Conservation (phyloP, 163 green algal genomes). For the Picocystis sp. region DNA sequence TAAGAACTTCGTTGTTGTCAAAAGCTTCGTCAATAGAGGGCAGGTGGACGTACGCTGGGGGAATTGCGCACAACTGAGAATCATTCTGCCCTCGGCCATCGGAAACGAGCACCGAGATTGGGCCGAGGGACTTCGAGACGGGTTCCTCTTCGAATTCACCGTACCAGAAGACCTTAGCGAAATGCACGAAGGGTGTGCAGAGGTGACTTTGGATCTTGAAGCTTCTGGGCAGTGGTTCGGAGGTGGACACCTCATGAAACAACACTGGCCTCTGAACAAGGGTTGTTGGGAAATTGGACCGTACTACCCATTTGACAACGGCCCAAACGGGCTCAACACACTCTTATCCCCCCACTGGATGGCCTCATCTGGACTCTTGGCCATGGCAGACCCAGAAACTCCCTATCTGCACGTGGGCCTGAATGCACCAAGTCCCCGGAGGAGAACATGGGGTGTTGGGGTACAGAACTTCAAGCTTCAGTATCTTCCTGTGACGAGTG, state of each 20-base stretch:
- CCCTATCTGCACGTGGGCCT: slow-evolving; percentile 44
- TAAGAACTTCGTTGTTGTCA: no score
- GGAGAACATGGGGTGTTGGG: slow-evolving; percentile 9
- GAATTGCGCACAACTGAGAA: no score
- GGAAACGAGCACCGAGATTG: background rate
- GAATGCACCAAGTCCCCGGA: slow-evolving; percentile 26
- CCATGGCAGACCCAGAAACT: slow-evolving; percentile 34
- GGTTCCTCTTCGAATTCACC: slow-evolving; percentile 26
- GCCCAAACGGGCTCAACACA: slow-evolving; percentile 41
- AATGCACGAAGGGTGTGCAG: slow-evolving; percentile 19
- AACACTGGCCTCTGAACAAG: slow-evolving; percentile 41
- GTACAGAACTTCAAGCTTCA: slow-evolving; percentile 10
- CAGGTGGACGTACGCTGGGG: no score
- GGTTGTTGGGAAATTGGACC: slow-evolving; percentile 31
- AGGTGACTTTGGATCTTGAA: slow-evolving; percentile 31
- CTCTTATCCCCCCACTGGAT: slow-evolving; percentile 34
- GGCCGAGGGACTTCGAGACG: slow-evolving; percentile 6
- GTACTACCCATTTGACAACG: slow-evolving; percentile 46
- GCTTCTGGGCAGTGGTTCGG: slow-evolving; percentile 35
- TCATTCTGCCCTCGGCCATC: background rate
- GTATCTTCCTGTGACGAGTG: slow-evolving; percentile 2
- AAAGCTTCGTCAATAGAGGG: no score
- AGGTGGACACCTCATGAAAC: slow-evolving; percentile 37
- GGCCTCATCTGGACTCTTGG: slow-evolving; percentile 30
- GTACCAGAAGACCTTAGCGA: slow-evolving; percentile 8